Evolutionary conservation across 2,329 filamentous ascomycete species (phyloP).

Genomic region (Clarireedia sp.): DNA sequence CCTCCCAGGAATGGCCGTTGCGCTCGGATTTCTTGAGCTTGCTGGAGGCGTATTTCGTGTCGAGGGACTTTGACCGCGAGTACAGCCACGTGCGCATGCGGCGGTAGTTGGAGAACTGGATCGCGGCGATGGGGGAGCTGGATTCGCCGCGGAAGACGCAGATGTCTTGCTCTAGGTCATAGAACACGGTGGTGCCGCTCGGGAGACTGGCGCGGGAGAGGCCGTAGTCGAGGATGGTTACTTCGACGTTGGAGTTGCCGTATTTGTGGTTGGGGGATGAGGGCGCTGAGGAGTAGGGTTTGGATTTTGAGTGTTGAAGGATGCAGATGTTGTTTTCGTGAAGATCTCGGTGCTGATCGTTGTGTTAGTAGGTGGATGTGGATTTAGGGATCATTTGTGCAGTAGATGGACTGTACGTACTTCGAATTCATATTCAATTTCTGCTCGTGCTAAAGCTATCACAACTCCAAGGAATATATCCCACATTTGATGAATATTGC

Average conservation of each 20-base stretch:
- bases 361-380: neutral
- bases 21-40: neutral
- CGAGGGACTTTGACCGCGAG: conserved; percentile 13
- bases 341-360: conserved; percentile 50
- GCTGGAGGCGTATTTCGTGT: conserved; percentile 9
- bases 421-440: conserved; percentile 52
- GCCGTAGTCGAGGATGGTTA: conserved; percentile 59
- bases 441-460: conserved; percentile 52
- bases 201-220: conserved; percentile 46
- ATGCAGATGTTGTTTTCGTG: conserved; percentile 60
- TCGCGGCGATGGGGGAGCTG: conserved; percentile 27
- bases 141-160: conserved; percentile 53
- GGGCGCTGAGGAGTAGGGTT: neutral
- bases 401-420: conserved; percentile 30
- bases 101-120: conserved; percentile 54
- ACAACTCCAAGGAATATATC: conserved; percentile 55
- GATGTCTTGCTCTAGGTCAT: conserved; percentile 53
- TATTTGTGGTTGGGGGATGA: conserved; percentile 33
- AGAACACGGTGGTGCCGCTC: conserved; percentile 38
- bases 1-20: conserved; percentile 38
- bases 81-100: conserved; percentile 30
- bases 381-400: neutral
- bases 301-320: neutral
- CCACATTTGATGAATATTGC: conserved; percentile 46
- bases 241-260: conserved; percentile 52